phyloP scores from a whole-genome alignment of 495 filamentous ascomycete genomes.

The Penicillium simplicissimum region DNA sequence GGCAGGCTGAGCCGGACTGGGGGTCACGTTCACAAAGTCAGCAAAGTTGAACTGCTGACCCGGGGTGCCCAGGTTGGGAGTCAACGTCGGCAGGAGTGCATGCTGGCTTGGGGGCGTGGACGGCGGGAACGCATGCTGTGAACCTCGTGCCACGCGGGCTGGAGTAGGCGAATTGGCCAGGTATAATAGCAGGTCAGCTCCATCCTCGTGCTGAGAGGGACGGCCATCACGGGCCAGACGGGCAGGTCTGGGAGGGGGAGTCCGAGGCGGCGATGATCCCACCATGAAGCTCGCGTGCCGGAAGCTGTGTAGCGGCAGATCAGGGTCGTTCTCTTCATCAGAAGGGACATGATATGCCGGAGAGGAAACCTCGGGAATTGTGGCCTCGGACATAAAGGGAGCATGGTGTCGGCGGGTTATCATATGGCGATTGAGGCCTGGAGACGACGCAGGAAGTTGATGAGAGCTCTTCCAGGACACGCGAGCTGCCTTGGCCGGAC shows the following conservation, averaged over 20 bases:
- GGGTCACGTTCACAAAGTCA: constrained; percentile 96
- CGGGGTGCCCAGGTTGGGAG: constrained; percentile 64
- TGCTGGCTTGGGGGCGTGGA: constrained; percentile 85
- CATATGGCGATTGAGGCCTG: constrained; percentile 49
- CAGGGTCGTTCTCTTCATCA: constrained; percentile 74
- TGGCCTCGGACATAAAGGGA: constrained; percentile 73
- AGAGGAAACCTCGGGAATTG: constrained; percentile 61
- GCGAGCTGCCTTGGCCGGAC: constrained; percentile 56
- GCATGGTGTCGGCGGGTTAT: constrained; percentile 52
- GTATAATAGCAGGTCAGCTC: constrained; percentile 87
- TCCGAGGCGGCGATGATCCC: constrained; percentile 76
- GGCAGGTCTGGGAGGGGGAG: constrained; percentile 69
- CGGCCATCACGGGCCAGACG: constrained; percentile 49
- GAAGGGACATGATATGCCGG: constrained; percentile 63
- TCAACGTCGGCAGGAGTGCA: constrained; percentile 61
- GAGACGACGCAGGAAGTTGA: constrained; percentile 79
- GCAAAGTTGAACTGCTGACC: constrained; percentile 85
- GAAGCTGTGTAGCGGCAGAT: constrained; percentile 77
- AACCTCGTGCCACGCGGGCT: constrained; percentile 51
- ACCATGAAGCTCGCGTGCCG: constrained; percentile 54
- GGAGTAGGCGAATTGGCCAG: constrained; percentile 91
- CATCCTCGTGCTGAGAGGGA: constrained; percentile 65
- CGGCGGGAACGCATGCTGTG: constrained; percentile 61
- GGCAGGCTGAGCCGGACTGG: constrained; percentile 84
- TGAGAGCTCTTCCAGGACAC: constrained; percentile 71